These are phyloP conservation scores for Coniochaeta sp. DNA, from an alignment of 2,329 filamentous ascomycete genomes.

Conservation along the genomic window DNA sequence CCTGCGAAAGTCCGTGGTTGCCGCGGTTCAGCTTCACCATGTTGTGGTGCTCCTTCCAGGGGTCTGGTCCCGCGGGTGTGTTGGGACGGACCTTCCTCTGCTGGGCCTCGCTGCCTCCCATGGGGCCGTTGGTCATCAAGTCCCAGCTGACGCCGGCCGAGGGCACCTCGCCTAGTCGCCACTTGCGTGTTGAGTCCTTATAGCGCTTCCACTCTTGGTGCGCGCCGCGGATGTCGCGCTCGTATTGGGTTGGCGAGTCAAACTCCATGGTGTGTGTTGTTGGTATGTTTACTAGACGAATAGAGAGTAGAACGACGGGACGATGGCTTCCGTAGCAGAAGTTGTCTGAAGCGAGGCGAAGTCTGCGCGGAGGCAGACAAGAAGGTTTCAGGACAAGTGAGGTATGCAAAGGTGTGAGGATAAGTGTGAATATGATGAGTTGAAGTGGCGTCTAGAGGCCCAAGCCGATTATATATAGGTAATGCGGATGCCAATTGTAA, in stretches of 20 bases:
- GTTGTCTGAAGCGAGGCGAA: not conserved
- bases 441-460: not conserved
- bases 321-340: not conserved
- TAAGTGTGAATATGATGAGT: not conserved
- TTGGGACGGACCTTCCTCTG: slow-evolving; percentile 25
- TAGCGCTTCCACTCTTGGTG: slow-evolving; percentile 33
- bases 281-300: not conserved
- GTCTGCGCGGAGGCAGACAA: too few relatives aligned
- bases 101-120: slow-evolving; percentile 19
- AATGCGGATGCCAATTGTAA: too few relatives aligned
- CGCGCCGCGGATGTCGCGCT: slow-evolving; percentile 36
- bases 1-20: slow-evolving; percentile 14
- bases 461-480: not conserved
- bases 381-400: not conserved
- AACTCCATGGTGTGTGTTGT: slow-evolving; percentile 15
- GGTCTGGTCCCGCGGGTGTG: slow-evolving; percentile 13
- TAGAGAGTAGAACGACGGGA: not conserved
- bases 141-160: slow-evolving; percentile 17
- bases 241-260: slow-evolving; percentile 18
- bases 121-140: slow-evolving; percentile 7
- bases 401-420: not conserved
- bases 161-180: slow-evolving; percentile 28
- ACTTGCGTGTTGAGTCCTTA: slow-evolving; percentile 34
- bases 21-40: slow-evolving; percentile 26
- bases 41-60: slow-evolving; percentile 21